Evolutionary conservation across 169 alveolate genomes (phyloP).

Genomic region (Eimeria necatrix): DNA sequence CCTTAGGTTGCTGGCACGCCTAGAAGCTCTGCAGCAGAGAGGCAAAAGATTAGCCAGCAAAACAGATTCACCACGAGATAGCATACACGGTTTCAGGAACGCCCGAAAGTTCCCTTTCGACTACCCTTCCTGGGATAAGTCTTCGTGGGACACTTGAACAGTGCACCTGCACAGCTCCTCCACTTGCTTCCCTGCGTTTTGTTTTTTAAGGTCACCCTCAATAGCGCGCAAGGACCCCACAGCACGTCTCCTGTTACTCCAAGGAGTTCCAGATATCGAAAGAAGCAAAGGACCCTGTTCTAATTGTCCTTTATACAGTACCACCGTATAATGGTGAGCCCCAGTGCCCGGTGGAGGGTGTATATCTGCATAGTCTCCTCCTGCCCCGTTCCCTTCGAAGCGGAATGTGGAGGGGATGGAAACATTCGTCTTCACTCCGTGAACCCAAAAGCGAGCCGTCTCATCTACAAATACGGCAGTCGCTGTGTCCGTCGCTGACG

Average conservation of each 20-base stretch:
- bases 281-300: conserved; percentile 13
- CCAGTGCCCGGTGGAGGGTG: conserved; percentile 50
- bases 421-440: background rate
- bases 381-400: conserved; percentile 11
- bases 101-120: background rate
- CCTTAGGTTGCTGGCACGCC: background rate
- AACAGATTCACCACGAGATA: too few species aligned
- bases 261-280: background rate
- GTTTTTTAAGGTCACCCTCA: background rate
- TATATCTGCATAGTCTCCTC: conserved; percentile 51
- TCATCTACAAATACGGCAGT: conserved; percentile 63
- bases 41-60: too few species aligned
- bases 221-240: conserved; percentile 14
- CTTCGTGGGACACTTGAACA: conserved; percentile 18
- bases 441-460: background rate
- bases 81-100: background rate
- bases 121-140: background rate
- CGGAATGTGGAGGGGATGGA: conserved; percentile 6
- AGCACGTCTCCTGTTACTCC: conserved; percentile 30
- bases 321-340: conserved; percentile 20
- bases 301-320: background rate
- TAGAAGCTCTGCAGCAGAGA: too few species aligned
- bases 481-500: background rate
- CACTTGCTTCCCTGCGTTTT: conserved; percentile 12
- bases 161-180: conserved; percentile 69